These are phyloP conservation scores for Corylus heterophylla DNA, from an alignment of 306 rosid genomes.

Conservation along the genomic window DNA sequence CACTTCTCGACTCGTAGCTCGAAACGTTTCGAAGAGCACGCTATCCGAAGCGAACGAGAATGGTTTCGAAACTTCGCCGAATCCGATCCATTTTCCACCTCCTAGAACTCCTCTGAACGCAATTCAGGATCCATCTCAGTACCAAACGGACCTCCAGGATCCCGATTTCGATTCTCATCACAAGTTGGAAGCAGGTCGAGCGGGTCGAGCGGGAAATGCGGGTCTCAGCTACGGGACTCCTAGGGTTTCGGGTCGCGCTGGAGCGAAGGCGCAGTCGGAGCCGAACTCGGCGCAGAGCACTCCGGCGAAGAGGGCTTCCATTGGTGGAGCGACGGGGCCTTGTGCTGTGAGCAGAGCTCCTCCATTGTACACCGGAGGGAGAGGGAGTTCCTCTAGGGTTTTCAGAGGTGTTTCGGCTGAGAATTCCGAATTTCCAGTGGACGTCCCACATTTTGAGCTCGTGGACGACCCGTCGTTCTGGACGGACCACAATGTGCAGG, in stretches of 20 bases:
- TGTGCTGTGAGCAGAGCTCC: constrained; percentile 40
- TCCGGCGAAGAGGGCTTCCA: constrained; percentile 64
- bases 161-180: constrained; percentile 34
- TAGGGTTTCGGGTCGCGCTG: constrained; percentile 39
- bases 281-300: constrained; percentile 71
- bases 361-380: constrained; percentile 31
- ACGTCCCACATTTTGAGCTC: constrained; percentile 69
- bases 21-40: constrained; percentile 20
- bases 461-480: constrained; percentile 74
- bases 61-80: constrained; percentile 47
- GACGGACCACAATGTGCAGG: constrained; percentile 95
- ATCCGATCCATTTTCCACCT: constrained; percentile 51
- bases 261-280: constrained; percentile 56
- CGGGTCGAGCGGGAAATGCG: constrained; percentile 33
- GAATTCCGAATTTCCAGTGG: constrained; percentile 29
- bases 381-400: constrained; percentile 38
- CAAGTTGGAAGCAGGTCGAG: constrained; percentile 40
- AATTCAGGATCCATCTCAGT: constrained; percentile 79
- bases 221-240: constrained; percentile 37
- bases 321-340: constrained; percentile 49
- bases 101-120: constrained; percentile 74
- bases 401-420: constrained; percentile 34
- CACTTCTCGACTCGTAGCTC: constrained; percentile 18
- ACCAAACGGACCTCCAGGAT: constrained; percentile 33
- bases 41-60: constrained; percentile 63